Evolutionary conservation across 768 basidiomycete genomes (phyloP).

Genomic region (Auricularia heimuer): DNA sequence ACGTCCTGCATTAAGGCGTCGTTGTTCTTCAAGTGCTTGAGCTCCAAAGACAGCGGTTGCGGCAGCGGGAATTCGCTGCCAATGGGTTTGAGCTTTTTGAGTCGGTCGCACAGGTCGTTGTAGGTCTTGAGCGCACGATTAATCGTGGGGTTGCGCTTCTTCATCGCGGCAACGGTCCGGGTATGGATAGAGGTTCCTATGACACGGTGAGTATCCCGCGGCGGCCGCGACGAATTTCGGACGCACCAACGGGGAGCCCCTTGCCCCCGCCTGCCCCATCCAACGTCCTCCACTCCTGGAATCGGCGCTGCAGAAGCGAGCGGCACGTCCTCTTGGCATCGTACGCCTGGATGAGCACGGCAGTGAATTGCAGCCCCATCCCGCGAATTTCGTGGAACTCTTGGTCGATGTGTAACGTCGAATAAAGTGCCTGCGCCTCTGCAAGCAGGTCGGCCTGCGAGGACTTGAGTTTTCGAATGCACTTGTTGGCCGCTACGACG

Average conservation of each 20-base stretch:
- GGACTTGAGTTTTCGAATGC: not conserved
- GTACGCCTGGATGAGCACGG: slow-evolving; percentile 23
- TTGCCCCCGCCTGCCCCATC: slow-evolving; percentile 24
- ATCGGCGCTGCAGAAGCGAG: slow-evolving; percentile 23
- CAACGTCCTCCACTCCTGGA: slow-evolving; percentile 28
- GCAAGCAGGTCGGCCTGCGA: slow-evolving; percentile 11
- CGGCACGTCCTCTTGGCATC: slow-evolving; percentile 32
- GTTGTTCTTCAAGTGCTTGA: slow-evolving; percentile 12
- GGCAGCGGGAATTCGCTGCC: slow-evolving; percentile 23
- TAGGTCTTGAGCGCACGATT: slow-evolving; percentile 20
- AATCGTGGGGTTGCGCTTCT: slow-evolving; percentile 23
- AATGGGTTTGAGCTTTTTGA: slow-evolving; percentile 18
- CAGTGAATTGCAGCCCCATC: slow-evolving; percentile 22
- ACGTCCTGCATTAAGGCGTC: slow-evolving; percentile 27
- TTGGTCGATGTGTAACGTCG: slow-evolving; percentile 25
- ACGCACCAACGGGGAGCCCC: slow-evolving; percentile 25
- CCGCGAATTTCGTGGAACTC: slow-evolving; percentile 25
- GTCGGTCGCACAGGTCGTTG: slow-evolving; percentile 18
- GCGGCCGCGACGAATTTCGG: not conserved
- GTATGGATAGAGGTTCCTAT: slow-evolving; percentile 27
- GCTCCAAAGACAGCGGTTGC: slow-evolving; percentile 20
- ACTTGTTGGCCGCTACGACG: not conserved
- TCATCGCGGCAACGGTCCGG: slow-evolving; percentile 21
- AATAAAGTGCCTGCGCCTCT: slow-evolving; percentile 24
- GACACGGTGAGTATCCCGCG: not conserved